Percentiles rank a stretch among this genome's conserved stretches.
These are phyloP conservation scores for Phytophthora europaea DNA, from an alignment of 352 stramenopile genomes.

Conservation along the genomic window DNA sequence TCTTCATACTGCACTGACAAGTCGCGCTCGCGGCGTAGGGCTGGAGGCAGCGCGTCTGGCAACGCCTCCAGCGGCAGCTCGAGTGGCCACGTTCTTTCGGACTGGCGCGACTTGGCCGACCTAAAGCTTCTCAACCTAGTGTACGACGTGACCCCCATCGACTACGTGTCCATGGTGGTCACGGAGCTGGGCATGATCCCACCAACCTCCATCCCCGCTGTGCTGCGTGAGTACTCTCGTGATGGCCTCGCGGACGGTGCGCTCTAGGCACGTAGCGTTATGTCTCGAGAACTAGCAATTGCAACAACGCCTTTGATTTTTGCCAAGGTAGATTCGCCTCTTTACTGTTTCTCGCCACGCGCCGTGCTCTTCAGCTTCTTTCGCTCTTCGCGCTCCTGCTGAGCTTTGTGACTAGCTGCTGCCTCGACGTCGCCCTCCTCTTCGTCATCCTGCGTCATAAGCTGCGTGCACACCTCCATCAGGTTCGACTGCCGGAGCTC, in stretches of 20 bases:
- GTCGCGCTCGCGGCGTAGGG: conserved; percentile 41
- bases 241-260: conserved; percentile 63
- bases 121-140: conserved; percentile 90
- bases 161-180: conserved; percentile 97
- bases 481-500: conserved; percentile 68
- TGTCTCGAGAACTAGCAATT: conserved; percentile 7
- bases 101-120: conserved; percentile 80
- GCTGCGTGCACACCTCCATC: conserved; percentile 72
- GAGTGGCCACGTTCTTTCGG: conserved; percentile 76
- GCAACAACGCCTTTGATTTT: conserved; percentile 30
- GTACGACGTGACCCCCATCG: conserved; percentile 97
- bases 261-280: conserved; percentile 31
- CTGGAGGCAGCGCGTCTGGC: not conserved
- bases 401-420: conserved; percentile 27
- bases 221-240: conserved; percentile 95
- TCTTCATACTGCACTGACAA: conserved; percentile 72
- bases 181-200: conserved; percentile 99
- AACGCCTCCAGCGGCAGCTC: conserved; percentile 14
- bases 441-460: conserved; percentile 60
- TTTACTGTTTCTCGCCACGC: conserved; percentile 24
- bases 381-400: conserved; percentile 29
- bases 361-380: conserved; percentile 35
- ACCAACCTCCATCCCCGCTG: conserved; percentile 97
- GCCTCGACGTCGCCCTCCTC: conserved; percentile 30
- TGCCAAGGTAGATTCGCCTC: conserved; percentile 5